phyloP scores from a whole-genome alignment of 176 grass and related monocot genomes.

The Musa schizocarpa region DNA sequence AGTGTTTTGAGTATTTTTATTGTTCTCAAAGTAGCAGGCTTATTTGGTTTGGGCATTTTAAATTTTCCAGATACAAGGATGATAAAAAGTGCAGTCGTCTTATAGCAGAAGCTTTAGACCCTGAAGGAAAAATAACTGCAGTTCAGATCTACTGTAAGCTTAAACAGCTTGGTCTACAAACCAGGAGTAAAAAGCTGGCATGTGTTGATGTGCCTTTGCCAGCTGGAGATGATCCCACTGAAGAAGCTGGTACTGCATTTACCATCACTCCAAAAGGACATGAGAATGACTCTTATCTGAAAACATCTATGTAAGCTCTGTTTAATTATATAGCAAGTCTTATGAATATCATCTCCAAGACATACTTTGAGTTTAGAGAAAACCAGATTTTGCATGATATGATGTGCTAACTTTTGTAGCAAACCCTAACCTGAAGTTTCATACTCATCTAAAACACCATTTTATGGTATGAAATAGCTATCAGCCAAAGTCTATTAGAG shows the following conservation, averaged over 20 bases:
- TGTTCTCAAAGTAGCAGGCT: neutral
- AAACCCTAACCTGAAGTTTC: neutral
- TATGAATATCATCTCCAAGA: too few species aligned
- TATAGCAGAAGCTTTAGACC: conserved; percentile 80
- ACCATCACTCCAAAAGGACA: conserved; percentile 16
- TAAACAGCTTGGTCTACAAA: conserved; percentile 75
- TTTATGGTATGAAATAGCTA: neutral
- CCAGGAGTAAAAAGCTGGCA: conserved; percentile 30
- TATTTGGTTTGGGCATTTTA: conserved; percentile 1
- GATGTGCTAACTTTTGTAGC: too few species aligned
- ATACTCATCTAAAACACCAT: neutral
- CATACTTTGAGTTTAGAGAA: too few species aligned
- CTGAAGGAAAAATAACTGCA: conserved; percentile 61
- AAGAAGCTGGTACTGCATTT: conserved; percentile 16
- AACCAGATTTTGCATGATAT: too few species aligned
- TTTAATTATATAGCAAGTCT: too few species aligned
- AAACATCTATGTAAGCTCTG: conserved; percentile 31
- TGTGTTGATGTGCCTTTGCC: conserved; percentile 24
- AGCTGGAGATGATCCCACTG: conserved; percentile 24
- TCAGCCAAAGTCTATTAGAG: neutral
- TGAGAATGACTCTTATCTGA: conserved; percentile 20
- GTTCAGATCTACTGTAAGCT: conserved; percentile 73
- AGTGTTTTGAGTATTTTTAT: conserved; percentile 9
- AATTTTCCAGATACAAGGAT: conserved; percentile 68
- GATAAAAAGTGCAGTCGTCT: conserved; percentile 51